Evolutionary conservation across 2,329 filamentous ascomycete species (phyloP).

Genomic region (Sordariomycetes sp.): DNA sequence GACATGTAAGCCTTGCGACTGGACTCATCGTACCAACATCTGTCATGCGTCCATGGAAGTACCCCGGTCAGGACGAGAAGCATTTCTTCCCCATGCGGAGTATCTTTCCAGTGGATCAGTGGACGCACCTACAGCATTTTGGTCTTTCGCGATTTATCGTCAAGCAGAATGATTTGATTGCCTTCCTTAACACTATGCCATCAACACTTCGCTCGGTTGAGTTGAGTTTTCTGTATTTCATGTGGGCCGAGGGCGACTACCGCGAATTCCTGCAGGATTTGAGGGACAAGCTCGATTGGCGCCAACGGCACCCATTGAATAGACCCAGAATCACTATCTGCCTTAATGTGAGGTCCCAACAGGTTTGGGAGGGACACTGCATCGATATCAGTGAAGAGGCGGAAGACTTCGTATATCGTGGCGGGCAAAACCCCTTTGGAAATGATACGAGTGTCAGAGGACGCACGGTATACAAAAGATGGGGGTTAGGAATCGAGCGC

Average conservation of each 20-base stretch:
- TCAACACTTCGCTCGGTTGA: constrained; percentile 18
- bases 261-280: constrained; percentile 10
- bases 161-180: constrained; percentile 14
- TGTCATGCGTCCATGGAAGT: neutral
- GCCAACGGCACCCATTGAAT: no score
- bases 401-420: neutral
- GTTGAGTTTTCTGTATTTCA: constrained; percentile 19
- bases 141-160: constrained; percentile 16
- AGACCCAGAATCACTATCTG: no score
- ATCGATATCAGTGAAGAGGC: neutral
- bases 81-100: constrained; percentile 11
- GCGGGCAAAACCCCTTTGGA: neutral
- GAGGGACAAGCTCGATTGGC: neutral
- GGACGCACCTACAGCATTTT: constrained; percentile 19
- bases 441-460: neutral
- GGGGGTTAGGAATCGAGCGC: neutral
- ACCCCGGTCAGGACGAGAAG: neutral
- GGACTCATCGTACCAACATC: neutral
- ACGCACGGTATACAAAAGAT: neutral
- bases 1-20: neutral
- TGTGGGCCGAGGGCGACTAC: constrained; percentile 2
- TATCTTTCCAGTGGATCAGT: constrained; percentile 19
- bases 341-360: neutral
- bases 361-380: neutral
- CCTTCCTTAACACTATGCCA: constrained; percentile 16